These are phyloP conservation scores for Xylaria multiplex DNA, from an alignment of 2,329 filamentous ascomycete species.

Conservation along the genomic window DNA sequence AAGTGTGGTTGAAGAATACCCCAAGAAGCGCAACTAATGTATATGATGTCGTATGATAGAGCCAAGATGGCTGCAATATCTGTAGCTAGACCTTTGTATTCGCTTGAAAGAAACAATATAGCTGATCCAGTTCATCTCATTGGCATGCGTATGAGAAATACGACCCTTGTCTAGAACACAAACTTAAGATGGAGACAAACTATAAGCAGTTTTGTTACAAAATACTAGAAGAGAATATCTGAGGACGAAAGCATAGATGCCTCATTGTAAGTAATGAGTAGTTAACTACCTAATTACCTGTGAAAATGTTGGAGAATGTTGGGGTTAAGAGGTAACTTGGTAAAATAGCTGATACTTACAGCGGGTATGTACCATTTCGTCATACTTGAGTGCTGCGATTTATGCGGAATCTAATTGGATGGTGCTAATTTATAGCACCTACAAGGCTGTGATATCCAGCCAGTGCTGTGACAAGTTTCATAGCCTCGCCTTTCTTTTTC, in stretches of 20 bases:
- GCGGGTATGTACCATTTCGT: slow-evolving; percentile 8
- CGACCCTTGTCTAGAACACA: too few species aligned
- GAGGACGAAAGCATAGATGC: background rate
- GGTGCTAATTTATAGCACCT: slow-evolving; percentile 12
- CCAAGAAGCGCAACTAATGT: slow-evolving; percentile 48
- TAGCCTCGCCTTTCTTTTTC: slow-evolving; percentile 32
- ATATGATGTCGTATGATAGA: slow-evolving; percentile 51
- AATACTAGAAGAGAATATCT: too few species aligned
- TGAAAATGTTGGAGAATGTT: too few species aligned
- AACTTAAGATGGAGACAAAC: too few species aligned
- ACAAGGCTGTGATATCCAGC: slow-evolving; percentile 32
- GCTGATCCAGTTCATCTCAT: slow-evolving; percentile 1
- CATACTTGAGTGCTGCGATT: slow-evolving; percentile 11
- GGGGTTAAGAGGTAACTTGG: too few species aligned
- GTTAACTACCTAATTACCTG: background rate
- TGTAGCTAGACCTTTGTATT: slow-evolving; percentile 21
- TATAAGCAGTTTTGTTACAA: too few species aligned
- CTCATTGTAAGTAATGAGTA: background rate
- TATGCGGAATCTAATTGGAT: slow-evolving; percentile 22
- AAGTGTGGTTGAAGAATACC: slow-evolving; percentile 48
- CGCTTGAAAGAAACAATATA: background rate
- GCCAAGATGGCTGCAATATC: slow-evolving; percentile 40
- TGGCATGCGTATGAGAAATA: too few species aligned
- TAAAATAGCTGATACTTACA: too few species aligned
- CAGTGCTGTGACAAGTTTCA: slow-evolving; percentile 3